Evolutionary conservation across 177 flowering plant genomes (phyloP).

Genomic region (Tripterygium wilfordii): DNA sequence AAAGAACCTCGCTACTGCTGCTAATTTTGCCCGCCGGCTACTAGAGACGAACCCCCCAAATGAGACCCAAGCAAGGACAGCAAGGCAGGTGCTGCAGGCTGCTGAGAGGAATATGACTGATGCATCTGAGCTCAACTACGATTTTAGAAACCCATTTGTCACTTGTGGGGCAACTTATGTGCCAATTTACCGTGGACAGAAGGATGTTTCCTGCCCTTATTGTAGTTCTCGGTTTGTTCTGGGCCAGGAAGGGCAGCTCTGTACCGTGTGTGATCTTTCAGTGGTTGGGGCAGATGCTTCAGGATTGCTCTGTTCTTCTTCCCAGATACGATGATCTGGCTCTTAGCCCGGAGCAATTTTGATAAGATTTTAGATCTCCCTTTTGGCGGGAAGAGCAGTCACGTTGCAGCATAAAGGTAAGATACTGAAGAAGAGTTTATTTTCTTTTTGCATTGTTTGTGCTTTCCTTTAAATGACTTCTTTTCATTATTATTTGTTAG

Average conservation of each 20-base stretch:
- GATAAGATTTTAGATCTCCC: background rate
- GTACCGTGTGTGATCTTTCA: conserved; percentile 28
- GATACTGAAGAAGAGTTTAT: conserved; percentile 1
- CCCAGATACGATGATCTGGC: conserved; percentile 20
- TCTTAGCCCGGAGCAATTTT: background rate
- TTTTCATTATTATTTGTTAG: background rate
- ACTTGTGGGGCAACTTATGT: conserved; percentile 28
- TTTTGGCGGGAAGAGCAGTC: background rate
- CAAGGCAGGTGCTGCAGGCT: conserved; percentile 26
- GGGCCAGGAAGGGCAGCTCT: conserved; percentile 25
- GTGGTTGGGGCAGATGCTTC: conserved; percentile 33
- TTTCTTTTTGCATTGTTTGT: background rate
- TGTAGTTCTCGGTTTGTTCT: conserved; percentile 27
- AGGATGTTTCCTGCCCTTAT: conserved; percentile 24
- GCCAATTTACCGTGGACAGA: conserved; percentile 31
- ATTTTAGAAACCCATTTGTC: conserved; percentile 33
- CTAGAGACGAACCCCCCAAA: conserved; percentile 27
- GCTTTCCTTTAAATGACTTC: background rate
- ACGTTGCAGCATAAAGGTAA: background rate
- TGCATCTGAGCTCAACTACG: conserved; percentile 22
- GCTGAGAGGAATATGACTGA: conserved; percentile 30
- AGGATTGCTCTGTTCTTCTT: conserved; percentile 27
- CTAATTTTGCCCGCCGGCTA: conserved; percentile 27
- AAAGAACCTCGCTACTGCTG: conserved; percentile 20
- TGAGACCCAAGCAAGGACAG: conserved; percentile 28